Percentiles rank a stretch among this genome's conserved stretches.
These are phyloP conservation scores for Aureobasidium mangrovei DNA, from an alignment of 2,329 filamentous ascomycete genomes.

Conservation along the genomic window DNA sequence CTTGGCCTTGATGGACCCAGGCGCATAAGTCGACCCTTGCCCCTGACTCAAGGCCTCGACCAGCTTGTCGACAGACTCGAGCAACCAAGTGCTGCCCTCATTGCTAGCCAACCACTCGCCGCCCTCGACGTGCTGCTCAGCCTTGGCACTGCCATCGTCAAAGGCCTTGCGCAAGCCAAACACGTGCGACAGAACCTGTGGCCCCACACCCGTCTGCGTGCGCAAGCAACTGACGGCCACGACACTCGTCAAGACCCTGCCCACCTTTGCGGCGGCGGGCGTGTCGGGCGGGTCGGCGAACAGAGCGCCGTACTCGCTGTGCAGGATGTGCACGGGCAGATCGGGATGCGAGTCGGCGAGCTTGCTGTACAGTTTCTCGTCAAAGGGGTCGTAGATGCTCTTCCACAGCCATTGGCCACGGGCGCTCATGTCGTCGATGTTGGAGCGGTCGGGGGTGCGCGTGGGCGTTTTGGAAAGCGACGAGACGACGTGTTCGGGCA, in stretches of 20 bases:
- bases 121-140: conserved; percentile 47
- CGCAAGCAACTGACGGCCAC: conserved; percentile 66
- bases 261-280: conserved; percentile 44
- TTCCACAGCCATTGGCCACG: conserved; percentile 64
- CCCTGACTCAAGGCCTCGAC: conserved; percentile 43
- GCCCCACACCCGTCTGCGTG: conserved; percentile 72
- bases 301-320: conserved; percentile 63
- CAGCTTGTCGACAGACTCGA: conserved; percentile 53
- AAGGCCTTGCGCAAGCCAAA: conserved; percentile 71
- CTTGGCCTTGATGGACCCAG: conserved; percentile 39
- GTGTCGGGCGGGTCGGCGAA: conserved; percentile 55
- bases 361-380: conserved; percentile 60
- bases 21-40: conserved; percentile 48
- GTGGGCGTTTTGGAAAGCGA: conserved; percentile 50
- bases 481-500: conserved; percentile 49
- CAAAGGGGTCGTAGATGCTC: conserved; percentile 67
- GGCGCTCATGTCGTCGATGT: conserved; percentile 42
- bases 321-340: conserved; percentile 69
- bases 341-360: conserved; percentile 72
- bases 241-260: conserved; percentile 62
- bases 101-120: conserved; percentile 56
- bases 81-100: conserved; percentile 55
- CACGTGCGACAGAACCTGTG: conserved; percentile 72
- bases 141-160: conserved; percentile 52
- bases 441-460: conserved; percentile 38